These are phyloP conservation scores for Neocallimastix lanati DNA, from an alignment of 192 early-diverging fungal genomes.

Conservation along the genomic window DNA sequence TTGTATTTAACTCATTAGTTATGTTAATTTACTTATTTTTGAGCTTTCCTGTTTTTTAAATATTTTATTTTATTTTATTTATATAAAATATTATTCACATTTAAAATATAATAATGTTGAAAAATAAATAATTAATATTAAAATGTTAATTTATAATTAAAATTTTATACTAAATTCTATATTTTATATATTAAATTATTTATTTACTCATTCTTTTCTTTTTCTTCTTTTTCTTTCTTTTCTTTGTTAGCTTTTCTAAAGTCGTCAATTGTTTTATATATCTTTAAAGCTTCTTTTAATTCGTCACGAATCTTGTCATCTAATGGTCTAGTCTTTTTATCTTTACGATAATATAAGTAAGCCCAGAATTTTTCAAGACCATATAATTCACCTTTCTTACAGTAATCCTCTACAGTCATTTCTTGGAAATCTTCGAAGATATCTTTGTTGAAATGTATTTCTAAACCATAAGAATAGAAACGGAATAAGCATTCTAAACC, in stretches of 20 bases:
- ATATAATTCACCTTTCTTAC: slow-evolving; percentile 31
- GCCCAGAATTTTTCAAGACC: slow-evolving; percentile 96
- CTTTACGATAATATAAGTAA: slow-evolving; percentile 75
- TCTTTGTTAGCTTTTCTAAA: background rate
- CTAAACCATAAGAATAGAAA: slow-evolving; percentile 89
- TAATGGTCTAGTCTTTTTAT: slow-evolving; percentile 58
- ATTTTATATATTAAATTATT: no score
- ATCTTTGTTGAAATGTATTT: slow-evolving; percentile 69
- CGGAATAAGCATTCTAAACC: slow-evolving; percentile 95
- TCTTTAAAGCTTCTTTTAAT: background rate
- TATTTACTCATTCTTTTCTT: background rate
- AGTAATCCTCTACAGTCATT: slow-evolving; percentile 54
- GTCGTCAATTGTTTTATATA: background rate
- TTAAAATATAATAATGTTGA: no score
- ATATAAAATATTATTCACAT: no score
- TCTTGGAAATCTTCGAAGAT: slow-evolving; percentile 78
- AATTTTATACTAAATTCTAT: no score
- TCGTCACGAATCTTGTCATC: background rate
- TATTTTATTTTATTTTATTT: no score
- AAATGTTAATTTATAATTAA: no score
- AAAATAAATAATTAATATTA: no score
- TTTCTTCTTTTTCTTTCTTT: background rate
- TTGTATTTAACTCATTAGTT: no score
- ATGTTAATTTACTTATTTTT: no score
- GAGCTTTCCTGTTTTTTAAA: no score